These are phyloP conservation scores for Hirschioporus abietinus DNA, from an alignment of 768 basidiomycete genomes.

Conservation along the genomic window DNA sequence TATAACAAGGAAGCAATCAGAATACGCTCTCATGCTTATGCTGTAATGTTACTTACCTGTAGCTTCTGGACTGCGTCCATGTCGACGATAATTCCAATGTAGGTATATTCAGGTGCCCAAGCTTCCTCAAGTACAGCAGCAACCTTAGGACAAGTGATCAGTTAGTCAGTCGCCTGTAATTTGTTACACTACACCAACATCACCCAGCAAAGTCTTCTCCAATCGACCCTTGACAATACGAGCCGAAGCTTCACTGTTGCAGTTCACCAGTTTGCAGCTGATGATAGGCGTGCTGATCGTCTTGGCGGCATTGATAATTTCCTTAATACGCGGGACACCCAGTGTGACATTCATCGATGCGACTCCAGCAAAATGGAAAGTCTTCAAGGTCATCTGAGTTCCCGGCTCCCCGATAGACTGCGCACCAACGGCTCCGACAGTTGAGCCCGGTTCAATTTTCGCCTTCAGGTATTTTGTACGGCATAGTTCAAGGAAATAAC, in stretches of 20 bases:
- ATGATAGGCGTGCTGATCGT: slow-evolving; percentile 97
- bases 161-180: not conserved
- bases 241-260: slow-evolving; percentile 87
- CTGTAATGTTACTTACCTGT: slow-evolving; percentile 45
- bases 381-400: slow-evolving; percentile 99
- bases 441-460: slow-evolving; percentile 96
- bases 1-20: slow-evolving; percentile 24
- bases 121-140: slow-evolving; percentile 92
- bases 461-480: slow-evolving; percentile 92
- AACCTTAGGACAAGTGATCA: slow-evolving; percentile 43
- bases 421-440: slow-evolving; percentile 96
- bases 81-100: slow-evolving; percentile 91
- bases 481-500: slow-evolving; percentile 77
- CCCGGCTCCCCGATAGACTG: slow-evolving; percentile 99
- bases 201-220: slow-evolving; percentile 91
- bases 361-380: slow-evolving; percentile 99
- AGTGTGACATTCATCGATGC: slow-evolving; percentile 99
- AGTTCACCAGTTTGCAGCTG: slow-evolving; percentile 86
- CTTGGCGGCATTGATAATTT: slow-evolving; percentile 99
- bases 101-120: slow-evolving; percentile 90
- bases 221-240: slow-evolving; percentile 95
- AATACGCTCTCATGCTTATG: not conserved
- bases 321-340: slow-evolving; percentile 99
- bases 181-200: slow-evolving; percentile 48
- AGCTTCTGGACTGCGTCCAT: slow-evolving; percentile 81